Conservation (phyloP, 805 yeast species). For the Ogataea parapolymorpha region DNA sequence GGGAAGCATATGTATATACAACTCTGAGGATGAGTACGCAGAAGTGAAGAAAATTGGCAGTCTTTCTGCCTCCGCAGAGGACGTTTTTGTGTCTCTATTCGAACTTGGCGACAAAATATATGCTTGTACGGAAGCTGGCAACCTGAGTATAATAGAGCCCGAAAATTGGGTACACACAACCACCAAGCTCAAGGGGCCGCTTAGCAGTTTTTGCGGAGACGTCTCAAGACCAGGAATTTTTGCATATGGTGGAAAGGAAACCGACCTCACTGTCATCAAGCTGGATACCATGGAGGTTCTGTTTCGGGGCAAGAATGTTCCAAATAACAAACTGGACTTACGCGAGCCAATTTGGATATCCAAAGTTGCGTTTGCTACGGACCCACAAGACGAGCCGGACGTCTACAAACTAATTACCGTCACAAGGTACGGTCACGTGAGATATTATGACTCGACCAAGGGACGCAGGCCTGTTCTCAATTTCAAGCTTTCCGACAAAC, state of each 20-base stretch:
- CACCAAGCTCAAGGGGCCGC: constrained; percentile 42
- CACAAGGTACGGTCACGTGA: constrained; percentile 72
- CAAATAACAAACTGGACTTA: constrained; percentile 71
- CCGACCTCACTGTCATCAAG: constrained; percentile 54
- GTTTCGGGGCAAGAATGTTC: constrained; percentile 80
- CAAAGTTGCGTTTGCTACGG: constrained; percentile 44
- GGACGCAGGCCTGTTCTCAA: constrained; percentile 67
- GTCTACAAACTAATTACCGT: constrained; percentile 57
- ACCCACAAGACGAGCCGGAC: constrained; percentile 31
- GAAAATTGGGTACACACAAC: constrained; percentile 7
- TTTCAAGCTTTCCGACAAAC: constrained; percentile 52
- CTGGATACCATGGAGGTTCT: constrained; percentile 35
- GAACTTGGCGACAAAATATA: constrained; percentile 26
- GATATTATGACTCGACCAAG: constrained; percentile 65
- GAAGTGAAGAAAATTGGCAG: constrained; percentile 15
- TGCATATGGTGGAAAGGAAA: constrained; percentile 87
- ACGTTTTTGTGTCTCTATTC: constrained; percentile 38
- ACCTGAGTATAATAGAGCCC: constrained; percentile 27
- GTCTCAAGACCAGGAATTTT: constrained; percentile 49
- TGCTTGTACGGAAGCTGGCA: constrained; percentile 35
- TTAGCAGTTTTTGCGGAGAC: constrained; percentile 46
- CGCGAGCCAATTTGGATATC: constrained; percentile 82
- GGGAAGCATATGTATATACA: constrained; percentile 42
- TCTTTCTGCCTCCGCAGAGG: constrained; percentile 23
- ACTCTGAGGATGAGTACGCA: constrained; percentile 21